Evolutionary conservation across 1,139 yeast genomes (phyloP).

Genomic region (Saccharomyces pastorianus): DNA sequence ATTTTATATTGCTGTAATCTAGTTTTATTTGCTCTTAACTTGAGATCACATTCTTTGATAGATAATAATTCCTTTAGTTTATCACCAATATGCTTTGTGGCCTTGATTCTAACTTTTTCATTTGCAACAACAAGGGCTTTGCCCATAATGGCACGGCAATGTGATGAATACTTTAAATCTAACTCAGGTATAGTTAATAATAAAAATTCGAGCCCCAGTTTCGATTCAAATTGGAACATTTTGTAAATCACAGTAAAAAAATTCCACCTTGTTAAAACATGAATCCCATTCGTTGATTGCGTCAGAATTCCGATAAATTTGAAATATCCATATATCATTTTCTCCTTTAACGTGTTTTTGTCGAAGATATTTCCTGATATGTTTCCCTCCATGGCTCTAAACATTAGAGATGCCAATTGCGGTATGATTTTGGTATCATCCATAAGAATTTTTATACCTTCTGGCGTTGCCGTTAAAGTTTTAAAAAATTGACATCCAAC

Average conservation of each 20-base stretch:
- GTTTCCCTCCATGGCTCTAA: slow-evolving; percentile 47
- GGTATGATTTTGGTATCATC: slow-evolving; percentile 70
- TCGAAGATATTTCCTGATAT: slow-evolving; percentile 72
- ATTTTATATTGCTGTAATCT: slow-evolving; percentile 31
- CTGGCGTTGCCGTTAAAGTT: slow-evolving; percentile 53
- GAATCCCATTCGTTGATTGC: slow-evolving; percentile 51
- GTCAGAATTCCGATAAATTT: slow-evolving; percentile 69
- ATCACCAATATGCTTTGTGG: slow-evolving; percentile 47
- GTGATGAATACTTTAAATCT: slow-evolving; percentile 58
- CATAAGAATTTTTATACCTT: slow-evolving; percentile 57
- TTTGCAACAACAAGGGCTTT: slow-evolving; percentile 58
- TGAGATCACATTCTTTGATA: slow-evolving; percentile 6
- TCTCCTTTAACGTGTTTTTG: slow-evolving; percentile 47
- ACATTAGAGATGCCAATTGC: slow-evolving; percentile 79
- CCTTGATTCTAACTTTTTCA: slow-evolving; percentile 43
- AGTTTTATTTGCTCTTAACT: slow-evolving; percentile 6
- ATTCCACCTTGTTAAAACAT: slow-evolving; percentile 71
- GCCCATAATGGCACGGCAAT: slow-evolving; percentile 55
- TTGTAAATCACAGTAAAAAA: slow-evolving; percentile 74
- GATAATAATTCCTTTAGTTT: slow-evolving; percentile 15
- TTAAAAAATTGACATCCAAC: slow-evolving; percentile 70
- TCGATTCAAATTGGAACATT: slow-evolving; percentile 49
- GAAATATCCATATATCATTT: slow-evolving; percentile 71
- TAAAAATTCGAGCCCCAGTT: slow-evolving; percentile 50
- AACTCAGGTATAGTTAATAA: slow-evolving; percentile 50